A percentile compares a stretch with the other conserved stretches of the same genome.
These are phyloP conservation scores for Nothophaeocryptopus gaeumannii DNA, from an alignment of 2,329 filamentous ascomycete species.

Conservation along the genomic window DNA sequence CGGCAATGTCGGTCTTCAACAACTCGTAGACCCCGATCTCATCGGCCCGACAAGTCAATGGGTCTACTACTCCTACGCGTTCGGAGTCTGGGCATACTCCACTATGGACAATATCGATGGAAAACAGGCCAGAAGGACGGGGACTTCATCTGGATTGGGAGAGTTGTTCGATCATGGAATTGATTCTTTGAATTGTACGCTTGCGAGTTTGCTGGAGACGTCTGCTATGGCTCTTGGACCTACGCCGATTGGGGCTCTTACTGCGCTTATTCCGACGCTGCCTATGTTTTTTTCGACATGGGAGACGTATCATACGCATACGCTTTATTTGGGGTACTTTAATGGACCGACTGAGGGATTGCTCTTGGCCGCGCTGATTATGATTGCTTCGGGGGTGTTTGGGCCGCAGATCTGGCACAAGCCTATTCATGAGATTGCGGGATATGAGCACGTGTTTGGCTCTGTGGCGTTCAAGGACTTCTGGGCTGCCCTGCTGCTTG, in stretches of 20 bases:
- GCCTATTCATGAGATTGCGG: slow-evolving; percentile 68
- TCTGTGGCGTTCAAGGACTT: slow-evolving; percentile 77
- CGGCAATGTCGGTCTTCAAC: slow-evolving; percentile 71
- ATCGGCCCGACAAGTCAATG: slow-evolving; percentile 72
- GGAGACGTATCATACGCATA: slow-evolving; percentile 99
- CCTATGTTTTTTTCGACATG: slow-evolving; percentile 99
- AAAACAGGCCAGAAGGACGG: slow-evolving; percentile 92
- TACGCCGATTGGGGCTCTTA: slow-evolving; percentile 82
- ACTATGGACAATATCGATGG: slow-evolving; percentile 99
- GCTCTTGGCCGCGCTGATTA: slow-evolving; percentile 80
- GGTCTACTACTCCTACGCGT: slow-evolving; percentile 93
- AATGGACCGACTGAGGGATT: slow-evolving; percentile 96
- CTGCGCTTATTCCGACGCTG: slow-evolving; percentile 82
- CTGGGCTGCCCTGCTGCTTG: slow-evolving; percentile 65
- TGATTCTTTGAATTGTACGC: slow-evolving; percentile 94
- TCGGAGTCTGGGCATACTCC: slow-evolving; percentile 94
- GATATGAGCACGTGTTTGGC: slow-evolving; percentile 61
- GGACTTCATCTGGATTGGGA: slow-evolving; percentile 89
- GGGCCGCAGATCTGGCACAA: slow-evolving; percentile 84
- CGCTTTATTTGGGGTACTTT: slow-evolving; percentile 90
- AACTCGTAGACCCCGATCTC: slow-evolving; percentile 82
- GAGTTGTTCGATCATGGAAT: slow-evolving; percentile 99
- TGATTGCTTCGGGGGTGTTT: slow-evolving; percentile 82
- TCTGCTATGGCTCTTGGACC: slow-evolving; percentile 90
- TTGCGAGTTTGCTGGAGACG: slow-evolving; percentile 85